Evolutionary conservation across 768 basidiomycete genomes (phyloP).

Genomic region (Omphalotus guepiniiformis): DNA sequence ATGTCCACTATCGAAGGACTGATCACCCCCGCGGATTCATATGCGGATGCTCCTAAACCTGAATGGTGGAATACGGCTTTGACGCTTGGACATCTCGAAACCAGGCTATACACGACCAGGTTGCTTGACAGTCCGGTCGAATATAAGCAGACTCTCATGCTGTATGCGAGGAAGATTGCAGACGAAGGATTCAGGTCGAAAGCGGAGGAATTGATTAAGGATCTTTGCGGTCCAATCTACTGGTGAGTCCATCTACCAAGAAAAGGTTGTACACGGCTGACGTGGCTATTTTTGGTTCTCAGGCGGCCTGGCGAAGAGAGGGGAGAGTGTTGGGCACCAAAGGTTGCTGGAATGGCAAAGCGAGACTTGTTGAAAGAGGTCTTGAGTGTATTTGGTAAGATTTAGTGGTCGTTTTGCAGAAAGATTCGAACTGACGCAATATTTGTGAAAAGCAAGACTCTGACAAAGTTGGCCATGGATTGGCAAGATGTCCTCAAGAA

Average conservation of each 20-base stretch:
- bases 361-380: conserved; percentile 84
- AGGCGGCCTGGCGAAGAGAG: conserved; percentile 33
- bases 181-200: conserved; percentile 87
- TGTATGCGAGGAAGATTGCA: conserved; percentile 82
- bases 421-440: neutral
- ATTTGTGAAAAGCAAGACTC: conserved; percentile 53
- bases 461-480: conserved; percentile 70
- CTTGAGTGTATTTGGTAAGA: conserved; percentile 70
- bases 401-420: neutral
- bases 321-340: conserved; percentile 62
- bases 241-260: conserved; percentile 51
- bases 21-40: conserved; percentile 32
- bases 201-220: conserved; percentile 88
- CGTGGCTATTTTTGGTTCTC: conserved; percentile 1
- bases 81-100: conserved; percentile 87
- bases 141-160: conserved; percentile 69
- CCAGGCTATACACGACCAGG: conserved; percentile 67
- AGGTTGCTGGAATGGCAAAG: conserved; percentile 67
- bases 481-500: conserved; percentile 82
- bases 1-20: conserved; percentile 49
- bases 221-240: conserved; percentile 87
- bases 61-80: conserved; percentile 81
- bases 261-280: neutral
- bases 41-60: conserved; percentile 48
- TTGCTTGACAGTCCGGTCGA: conserved; percentile 80